Percentiles rank a stretch among this genome's conserved stretches.
Evolutionary conservation across 495 filamentous ascomycete genomes (phyloP).

Genomic region (Sabuloglossum arenarium): DNA sequence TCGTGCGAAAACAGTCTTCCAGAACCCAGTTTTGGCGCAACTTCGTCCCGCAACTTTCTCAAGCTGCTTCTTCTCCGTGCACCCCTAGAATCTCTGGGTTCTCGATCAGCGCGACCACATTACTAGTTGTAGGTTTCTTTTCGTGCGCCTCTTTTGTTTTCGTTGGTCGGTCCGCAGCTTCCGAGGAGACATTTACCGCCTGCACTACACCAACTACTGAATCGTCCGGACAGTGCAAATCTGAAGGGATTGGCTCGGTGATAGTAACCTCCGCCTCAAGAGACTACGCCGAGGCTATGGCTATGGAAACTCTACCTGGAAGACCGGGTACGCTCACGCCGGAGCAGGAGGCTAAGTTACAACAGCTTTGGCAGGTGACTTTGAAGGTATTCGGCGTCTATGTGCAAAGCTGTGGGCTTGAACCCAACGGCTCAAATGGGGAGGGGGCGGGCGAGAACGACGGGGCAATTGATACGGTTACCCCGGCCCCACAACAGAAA

Average conservation of each 20-base stretch:
- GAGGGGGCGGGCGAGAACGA: not conserved
- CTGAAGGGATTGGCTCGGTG: not conserved
- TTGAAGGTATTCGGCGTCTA: slow-evolving; percentile 62
- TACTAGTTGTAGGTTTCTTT: not conserved
- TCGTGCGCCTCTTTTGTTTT: not conserved
- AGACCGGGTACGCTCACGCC: slow-evolving; percentile 70
- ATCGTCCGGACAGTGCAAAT: not conserved
- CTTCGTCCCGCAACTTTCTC: not conserved
- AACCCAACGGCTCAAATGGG: slow-evolving; percentile 10
- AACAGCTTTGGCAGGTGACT: slow-evolving; percentile 62
- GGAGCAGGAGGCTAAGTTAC: slow-evolving; percentile 75
- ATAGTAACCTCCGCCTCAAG: not conserved
- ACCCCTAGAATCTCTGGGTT: not conserved
- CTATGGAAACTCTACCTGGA: slow-evolving; percentile 30
- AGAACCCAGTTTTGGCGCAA: not conserved
- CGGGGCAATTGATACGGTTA: not conserved
- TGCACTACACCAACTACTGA: not conserved
- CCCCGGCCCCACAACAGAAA: not conserved
- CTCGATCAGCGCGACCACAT: not conserved
- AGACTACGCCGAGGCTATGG: not conserved
- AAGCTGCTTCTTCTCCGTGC: not conserved
- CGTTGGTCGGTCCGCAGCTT: not conserved
- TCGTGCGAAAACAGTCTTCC: too few relatives aligned
- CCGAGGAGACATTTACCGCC: not conserved
- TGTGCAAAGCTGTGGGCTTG: slow-evolving; percentile 14